Conservation (phyloP, 2,329 filamentous ascomycete species). For the Epichloe glyceriae region DNA sequence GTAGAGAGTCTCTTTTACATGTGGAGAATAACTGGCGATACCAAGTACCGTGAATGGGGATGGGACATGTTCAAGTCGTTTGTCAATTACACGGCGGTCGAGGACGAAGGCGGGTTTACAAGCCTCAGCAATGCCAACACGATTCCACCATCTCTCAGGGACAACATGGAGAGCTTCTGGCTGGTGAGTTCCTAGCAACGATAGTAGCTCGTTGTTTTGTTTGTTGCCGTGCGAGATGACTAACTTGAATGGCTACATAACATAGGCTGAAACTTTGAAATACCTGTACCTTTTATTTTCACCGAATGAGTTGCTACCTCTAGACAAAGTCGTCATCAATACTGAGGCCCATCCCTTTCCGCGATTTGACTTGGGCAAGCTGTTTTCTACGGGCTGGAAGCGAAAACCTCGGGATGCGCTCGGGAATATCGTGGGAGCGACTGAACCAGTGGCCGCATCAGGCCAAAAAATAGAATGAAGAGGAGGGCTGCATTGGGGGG, state of each 20-base stretch:
- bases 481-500: not conserved
- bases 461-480: not conserved
- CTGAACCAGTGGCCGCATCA: not conserved
- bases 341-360: conserved; percentile 91
- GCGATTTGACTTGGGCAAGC: conserved; percentile 64
- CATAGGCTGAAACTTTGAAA: conserved; percentile 84
- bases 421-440: conserved; percentile 23
- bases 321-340: conserved; percentile 84
- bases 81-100: conserved; percentile 68
- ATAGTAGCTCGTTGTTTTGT: not conserved
- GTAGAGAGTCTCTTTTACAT: conserved; percentile 96
- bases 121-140: conserved; percentile 63
- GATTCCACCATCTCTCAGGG: conserved; percentile 54
- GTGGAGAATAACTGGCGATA: conserved; percentile 93
- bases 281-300: conserved; percentile 96
- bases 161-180: conserved; percentile 99
- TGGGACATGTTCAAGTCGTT: conserved; percentile 98
- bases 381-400: conserved; percentile 73
- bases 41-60: conserved; percentile 85
- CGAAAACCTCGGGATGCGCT: conserved; percentile 46
- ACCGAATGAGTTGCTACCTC: conserved; percentile 64
- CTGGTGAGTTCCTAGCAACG: conserved; percentile 44
- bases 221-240: not conserved
- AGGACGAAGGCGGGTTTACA: conserved; percentile 68
- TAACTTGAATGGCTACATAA: conserved; percentile 18